Percentiles rank a stretch among this genome's conserved stretches.
These are phyloP conservation scores for Sedum album DNA, from an alignment of 164 flowering plant genomes.

Conservation along the genomic window DNA sequence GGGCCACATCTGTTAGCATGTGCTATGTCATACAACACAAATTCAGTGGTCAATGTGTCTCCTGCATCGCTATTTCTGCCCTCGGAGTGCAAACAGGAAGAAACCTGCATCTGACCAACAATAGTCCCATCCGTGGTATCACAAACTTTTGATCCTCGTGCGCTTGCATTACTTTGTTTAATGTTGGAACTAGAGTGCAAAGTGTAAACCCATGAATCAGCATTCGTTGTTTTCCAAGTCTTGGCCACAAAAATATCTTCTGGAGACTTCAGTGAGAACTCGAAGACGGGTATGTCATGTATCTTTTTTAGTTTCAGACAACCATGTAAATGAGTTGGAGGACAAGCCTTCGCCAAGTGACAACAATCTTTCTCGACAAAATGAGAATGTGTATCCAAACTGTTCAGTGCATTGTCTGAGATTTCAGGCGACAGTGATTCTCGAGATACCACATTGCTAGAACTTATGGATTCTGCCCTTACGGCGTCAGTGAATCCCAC, in stretches of 20 bases:
- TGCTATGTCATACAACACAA: constrained; percentile 64
- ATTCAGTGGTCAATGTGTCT: constrained; percentile 66
- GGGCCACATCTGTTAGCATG: constrained; percentile 37
- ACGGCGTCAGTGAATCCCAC: constrained; percentile 15
- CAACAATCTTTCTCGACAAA: constrained; percentile 20
- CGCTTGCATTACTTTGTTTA: constrained; percentile 42
- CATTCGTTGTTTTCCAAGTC: constrained; percentile 52
- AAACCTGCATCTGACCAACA: constrained; percentile 87
- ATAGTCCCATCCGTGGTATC: constrained; percentile 36
- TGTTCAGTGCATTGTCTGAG: constrained; percentile 18
- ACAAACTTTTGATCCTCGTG: constrained; percentile 37
- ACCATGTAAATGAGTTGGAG: constrained; percentile 74
- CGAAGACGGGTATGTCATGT: constrained; percentile 56
- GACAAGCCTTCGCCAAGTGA: constrained; percentile 18
- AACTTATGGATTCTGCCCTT: constrained; percentile 10
- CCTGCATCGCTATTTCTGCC: constrained; percentile 27
- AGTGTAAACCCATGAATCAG: constrained; percentile 70
- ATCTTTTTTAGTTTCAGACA: constrained; percentile 49
- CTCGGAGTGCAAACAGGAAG: constrained; percentile 57
- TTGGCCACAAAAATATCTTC: constrained; percentile 62
- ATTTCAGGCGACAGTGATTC: constrained; percentile 46
- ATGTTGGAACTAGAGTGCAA: constrained; percentile 48
- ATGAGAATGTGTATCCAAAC: constrained; percentile 17
- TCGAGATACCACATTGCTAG: constrained; percentile 20
- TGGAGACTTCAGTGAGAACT: constrained; percentile 45